Conservation (phyloP, 305 asterid genomes). For the Nicotiana rustica region DNA sequence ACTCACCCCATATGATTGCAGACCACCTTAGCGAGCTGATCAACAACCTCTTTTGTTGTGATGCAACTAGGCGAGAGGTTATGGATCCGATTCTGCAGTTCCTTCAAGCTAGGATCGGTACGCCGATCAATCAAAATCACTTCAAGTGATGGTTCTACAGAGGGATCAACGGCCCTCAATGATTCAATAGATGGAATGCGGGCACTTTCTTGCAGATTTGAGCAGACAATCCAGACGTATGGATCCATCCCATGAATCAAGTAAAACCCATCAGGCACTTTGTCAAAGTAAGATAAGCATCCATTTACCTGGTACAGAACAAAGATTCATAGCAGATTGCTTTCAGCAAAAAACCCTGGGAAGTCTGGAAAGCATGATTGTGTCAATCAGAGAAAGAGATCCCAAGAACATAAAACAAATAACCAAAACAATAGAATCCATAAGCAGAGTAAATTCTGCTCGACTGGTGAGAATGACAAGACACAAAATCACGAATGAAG, state of each 20-base stretch:
- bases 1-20: slow-evolving; percentile 96
- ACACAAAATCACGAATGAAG: slow-evolving; percentile 12
- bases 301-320: slow-evolving; percentile 81
- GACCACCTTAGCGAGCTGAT: slow-evolving; percentile 91
- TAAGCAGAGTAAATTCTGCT: slow-evolving; percentile 17
- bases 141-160: slow-evolving; percentile 66
- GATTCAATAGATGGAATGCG: slow-evolving; percentile 90
- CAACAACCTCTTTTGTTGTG: slow-evolving; percentile 82
- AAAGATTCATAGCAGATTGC: slow-evolving; percentile 31
- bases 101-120: slow-evolving; percentile 83
- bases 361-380: slow-evolving; percentile 10
- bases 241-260: slow-evolving; percentile 96
- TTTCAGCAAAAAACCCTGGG: slow-evolving; percentile 7
- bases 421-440: not conserved
- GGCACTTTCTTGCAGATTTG: slow-evolving; percentile 86
- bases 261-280: slow-evolving; percentile 87
- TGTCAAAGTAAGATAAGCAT: slow-evolving; percentile 85
- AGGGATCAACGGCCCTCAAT: slow-evolving; percentile 73
- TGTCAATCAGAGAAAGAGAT: slow-evolving; percentile 1
- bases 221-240: slow-evolving; percentile 90
- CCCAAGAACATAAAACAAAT: slow-evolving; percentile 3
- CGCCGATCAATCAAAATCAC: slow-evolving; percentile 77
- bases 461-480: slow-evolving; percentile 12
- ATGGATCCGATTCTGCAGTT: slow-evolving; percentile 75
- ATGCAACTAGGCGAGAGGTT: slow-evolving; percentile 66